Evolutionary conservation across 441 rosid species (phyloP), one percentile per base, ranked within the genome.

Genomic region (Populus hybrid): DNA sequence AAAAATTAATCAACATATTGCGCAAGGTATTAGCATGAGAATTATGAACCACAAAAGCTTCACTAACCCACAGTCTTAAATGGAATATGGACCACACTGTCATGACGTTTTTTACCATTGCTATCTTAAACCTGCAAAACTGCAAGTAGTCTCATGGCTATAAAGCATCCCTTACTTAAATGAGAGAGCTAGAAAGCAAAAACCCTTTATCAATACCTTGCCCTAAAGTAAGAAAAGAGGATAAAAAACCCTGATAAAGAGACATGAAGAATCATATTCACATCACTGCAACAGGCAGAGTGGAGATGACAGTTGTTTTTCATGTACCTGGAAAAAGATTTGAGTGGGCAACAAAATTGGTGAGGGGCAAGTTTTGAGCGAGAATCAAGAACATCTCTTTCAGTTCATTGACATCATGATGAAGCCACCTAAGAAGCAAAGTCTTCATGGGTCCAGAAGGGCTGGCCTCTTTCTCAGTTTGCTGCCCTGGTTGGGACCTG

Each of bases 401-500:
- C 80, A 66, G 74, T 40, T 67, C 59, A 73, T 24, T 2, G 64
- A 53, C 67, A 78, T 69, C 74, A 80, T 81, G 70, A 82, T 70
- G 72, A 30, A 70, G 75, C 76, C 86, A 78, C 78, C 75, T 57
- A 73, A n/a, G 83, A 70, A 38, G 68, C 67, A 81, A 82, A 67
- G 73, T 61, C 69, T 77, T 75, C 73, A 76, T 77, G 81, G 87
- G 83, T 72, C 85, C 87, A 36, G 28, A 57, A n/a, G 66, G 67
- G 28, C 32, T 70, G 42, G 59, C 46, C 24, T 72, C 73, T 73
- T 76, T n/a, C 32, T 35, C 82, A 71, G 74, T 61, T 66, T 36
- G 83, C 76, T 67, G 50, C 78, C 83, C 57, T 71, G 76, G 78
- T 42, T 70, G 83, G 76, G 32, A 78, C 84, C 87, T 80, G 84